Percentiles rank a stretch among this genome's conserved stretches.
phyloP scores from a whole-genome alignment of 805 yeast species.

The Kodamaea neixiangensis region DNA sequence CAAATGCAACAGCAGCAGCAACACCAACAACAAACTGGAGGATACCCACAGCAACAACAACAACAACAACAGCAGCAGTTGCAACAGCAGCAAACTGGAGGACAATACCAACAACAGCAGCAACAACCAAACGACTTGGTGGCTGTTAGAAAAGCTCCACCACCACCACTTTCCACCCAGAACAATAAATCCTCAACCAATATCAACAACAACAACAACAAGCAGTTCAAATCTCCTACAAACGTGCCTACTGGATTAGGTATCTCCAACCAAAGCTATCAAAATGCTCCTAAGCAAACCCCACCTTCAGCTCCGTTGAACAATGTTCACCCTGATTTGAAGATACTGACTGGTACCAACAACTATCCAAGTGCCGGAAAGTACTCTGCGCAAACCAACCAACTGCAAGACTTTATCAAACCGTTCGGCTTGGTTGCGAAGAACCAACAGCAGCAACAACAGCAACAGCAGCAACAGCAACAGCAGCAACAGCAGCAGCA shows the following conservation, averaged over 20 bases:
- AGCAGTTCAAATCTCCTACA: constrained; percentile 12
- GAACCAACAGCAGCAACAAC: constrained; percentile 13
- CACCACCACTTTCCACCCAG: constrained; percentile 41
- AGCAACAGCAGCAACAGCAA: constrained; percentile 13
- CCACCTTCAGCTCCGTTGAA: constrained; percentile 29
- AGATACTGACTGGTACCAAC: constrained; percentile 29
- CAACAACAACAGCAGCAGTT: constrained; percentile 1
- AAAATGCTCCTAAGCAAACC: constrained; percentile 26
- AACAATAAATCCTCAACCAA: constrained; percentile 2
- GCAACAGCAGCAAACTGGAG: background rate
- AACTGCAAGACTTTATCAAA: constrained; percentile 16
- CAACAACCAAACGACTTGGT: constrained; percentile 26
- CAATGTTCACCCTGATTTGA: constrained; percentile 32
- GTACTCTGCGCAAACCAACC: constrained; percentile 1
- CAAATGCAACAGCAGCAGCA: constrained; percentile 9
- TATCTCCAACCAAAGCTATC: constrained; percentile 20
- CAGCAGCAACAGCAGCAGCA: constrained; percentile 7
- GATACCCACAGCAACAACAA: constrained; percentile 1
- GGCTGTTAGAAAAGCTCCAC: constrained; percentile 58
- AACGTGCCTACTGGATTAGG: constrained; percentile 27
- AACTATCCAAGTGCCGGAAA: constrained; percentile 17
- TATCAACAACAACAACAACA: constrained; percentile 6
- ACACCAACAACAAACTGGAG: constrained; percentile 15
- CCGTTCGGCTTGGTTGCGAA: constrained; percentile 20
- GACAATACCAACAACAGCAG: constrained; percentile 2